These are phyloP conservation scores for Pseudocohnilembus persalinus DNA, from an alignment of 169 alveolate species.

Conservation along the genomic window DNA sequence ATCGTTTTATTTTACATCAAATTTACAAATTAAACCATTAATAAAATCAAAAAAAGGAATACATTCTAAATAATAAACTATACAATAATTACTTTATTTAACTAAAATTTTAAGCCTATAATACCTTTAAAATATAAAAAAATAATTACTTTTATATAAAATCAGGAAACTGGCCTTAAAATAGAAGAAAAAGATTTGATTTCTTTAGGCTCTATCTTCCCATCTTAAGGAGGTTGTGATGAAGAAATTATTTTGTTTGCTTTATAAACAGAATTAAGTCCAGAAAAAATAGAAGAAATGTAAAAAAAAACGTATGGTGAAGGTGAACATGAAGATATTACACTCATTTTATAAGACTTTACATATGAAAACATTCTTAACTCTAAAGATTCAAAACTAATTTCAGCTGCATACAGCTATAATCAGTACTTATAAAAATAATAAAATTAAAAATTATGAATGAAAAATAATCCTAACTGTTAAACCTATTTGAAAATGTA, in stretches of 20 bases:
- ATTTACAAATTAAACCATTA: no score
- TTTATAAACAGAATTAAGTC: slow-evolving; percentile 18
- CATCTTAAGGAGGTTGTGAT: slow-evolving; percentile 48
- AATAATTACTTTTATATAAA: no score
- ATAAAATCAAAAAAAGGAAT: no score
- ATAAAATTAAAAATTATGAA: no score
- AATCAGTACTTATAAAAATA: neutral
- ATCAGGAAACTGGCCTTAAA: slow-evolving; percentile 28
- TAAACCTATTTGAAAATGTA: no score
- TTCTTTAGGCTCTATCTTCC: slow-evolving; percentile 17
- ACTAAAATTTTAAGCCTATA: no score
- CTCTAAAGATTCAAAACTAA: slow-evolving; percentile 34
- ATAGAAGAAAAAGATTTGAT: slow-evolving; percentile 26
- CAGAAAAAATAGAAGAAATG: slow-evolving; percentile 29
- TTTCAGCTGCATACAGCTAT: slow-evolving; percentile 17
- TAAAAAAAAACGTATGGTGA: slow-evolving; percentile 33
- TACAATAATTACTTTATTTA: no score
- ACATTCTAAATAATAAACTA: no score
- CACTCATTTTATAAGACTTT: slow-evolving; percentile 24
- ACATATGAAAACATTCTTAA: slow-evolving; percentile 28
- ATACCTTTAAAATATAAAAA: no score
- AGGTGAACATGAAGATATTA: slow-evolving; percentile 36
- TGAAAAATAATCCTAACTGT: no score
- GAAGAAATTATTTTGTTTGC: slow-evolving; percentile 31
- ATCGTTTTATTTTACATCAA: no score